Base-by-base conservation (phyloP, 768 basidiomycete species). In the Podaxis sp. region DNA sequence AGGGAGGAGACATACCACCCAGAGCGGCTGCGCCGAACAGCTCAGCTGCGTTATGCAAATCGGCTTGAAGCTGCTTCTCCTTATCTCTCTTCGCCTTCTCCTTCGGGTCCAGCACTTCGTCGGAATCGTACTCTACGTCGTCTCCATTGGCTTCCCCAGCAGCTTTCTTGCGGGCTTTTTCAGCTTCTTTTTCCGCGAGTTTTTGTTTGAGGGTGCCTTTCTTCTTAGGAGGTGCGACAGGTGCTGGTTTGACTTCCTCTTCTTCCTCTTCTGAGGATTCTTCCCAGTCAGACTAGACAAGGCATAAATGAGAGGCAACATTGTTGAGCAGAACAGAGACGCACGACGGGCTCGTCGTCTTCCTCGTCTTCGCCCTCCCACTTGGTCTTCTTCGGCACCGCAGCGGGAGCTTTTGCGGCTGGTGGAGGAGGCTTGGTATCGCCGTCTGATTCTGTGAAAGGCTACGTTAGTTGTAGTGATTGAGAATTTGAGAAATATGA, bases 291-390 rank as follows among this genome's bases (percentile, higher is more conserved):
- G 93, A 95, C 94, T 96, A 40, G 8, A 33, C 33, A 33, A 33
- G 33, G 0, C 10, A 33, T 33, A 33, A 33, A 33, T 2, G 10
- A 33, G 10, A 33, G 30, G 33, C 33, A 33, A 8, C 7, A 33
- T 33, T 33, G 10, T 1, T 33, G 37, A 30, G 3, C 20, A 38
- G 48, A 33, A 28, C 36, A 30, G 54, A 50, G 46, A 82, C 91
- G 69, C 71, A 96, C 94, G 57, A 87, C 91, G 46, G 90, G 91
- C 1, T 66, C 77, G n/a, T 87, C 85, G 12, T 88, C 88, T 0
- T 96, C 94, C 70, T 91, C 91, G 70, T 97, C 96, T 74, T 98
- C 96, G 52, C 91, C 96, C 65, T 88, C 90, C 89, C 91, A 97
- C 75, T 90, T 93, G 64, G 77, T 82, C 73, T 83, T 87, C 38